Conservation (phyloP, 352 stramenopile species). For the Globisporangium rhizosaccharum region DNA sequence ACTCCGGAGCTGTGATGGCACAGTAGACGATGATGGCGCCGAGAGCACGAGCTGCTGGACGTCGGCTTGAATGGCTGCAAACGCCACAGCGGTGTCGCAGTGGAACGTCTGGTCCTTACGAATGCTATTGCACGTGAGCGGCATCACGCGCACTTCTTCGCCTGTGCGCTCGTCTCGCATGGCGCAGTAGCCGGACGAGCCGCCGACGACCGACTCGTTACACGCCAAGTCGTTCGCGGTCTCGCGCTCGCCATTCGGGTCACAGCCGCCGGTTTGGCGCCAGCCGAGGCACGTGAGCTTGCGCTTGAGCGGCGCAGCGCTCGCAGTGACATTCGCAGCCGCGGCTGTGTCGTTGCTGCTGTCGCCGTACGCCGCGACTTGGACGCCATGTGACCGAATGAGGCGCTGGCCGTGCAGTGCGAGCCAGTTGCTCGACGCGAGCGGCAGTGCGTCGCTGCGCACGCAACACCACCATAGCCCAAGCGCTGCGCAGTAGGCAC, state of each 20-base stretch:
- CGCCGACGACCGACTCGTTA: conserved; percentile 30
- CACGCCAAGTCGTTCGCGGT: conserved; percentile 45
- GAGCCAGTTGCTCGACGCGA: no score
- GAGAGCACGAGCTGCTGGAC: conserved; percentile 27
- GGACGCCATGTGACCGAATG: no score
- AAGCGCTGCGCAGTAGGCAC: no score
- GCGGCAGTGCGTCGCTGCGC: no score
- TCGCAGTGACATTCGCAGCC: no score
- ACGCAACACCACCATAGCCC: no score
- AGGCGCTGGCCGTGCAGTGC: no score
- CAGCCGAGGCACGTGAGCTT: conserved; percentile 58
- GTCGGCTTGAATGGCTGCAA: conserved; percentile 52
- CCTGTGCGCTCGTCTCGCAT: conserved; percentile 43
- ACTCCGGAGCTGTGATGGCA: conserved; percentile 15
- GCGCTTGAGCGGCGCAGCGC: no score
- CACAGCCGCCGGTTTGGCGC: conserved; percentile 47
- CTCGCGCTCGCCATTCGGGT: conserved; percentile 37
- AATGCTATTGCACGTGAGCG: conserved; percentile 53
- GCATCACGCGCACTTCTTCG: conserved; percentile 66
- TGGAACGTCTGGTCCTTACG: conserved; percentile 41
- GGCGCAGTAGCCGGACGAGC: conserved; percentile 60
- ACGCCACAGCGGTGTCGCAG: conserved; percentile 46
- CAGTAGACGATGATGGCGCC: conserved; percentile 10
- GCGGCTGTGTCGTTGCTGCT: no score
- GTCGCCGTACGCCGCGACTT: no score